Percentiles rank a stretch among this genome's conserved stretches.
phyloP scores from a whole-genome alignment of 768 basidiomycete species.

The Porphyrellus cyaneotinctus region DNA sequence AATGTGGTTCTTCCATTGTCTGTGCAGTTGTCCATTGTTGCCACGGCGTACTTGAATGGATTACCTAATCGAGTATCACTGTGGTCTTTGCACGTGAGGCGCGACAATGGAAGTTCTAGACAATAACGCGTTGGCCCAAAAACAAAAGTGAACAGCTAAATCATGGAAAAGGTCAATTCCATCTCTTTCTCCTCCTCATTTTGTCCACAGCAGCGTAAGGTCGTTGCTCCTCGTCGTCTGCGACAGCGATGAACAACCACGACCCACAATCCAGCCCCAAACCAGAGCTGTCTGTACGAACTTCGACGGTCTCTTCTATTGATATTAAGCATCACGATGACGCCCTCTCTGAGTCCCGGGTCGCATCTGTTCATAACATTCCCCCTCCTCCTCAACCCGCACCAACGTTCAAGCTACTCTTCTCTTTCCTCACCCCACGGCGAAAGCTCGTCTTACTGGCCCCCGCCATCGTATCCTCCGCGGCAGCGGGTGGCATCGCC shows the following conservation, averaged over 20 bases:
- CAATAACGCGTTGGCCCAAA: slow-evolving; percentile 16
- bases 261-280: slow-evolving; percentile 13
- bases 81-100: slow-evolving; percentile 28
- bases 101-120: slow-evolving; percentile 15
- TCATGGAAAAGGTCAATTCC: background rate
- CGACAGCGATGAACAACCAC: slow-evolving; percentile 31
- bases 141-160: slow-evolving; percentile 21
- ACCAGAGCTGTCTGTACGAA: slow-evolving; percentile 20
- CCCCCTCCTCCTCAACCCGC: slow-evolving; percentile 29
- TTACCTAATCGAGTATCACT: slow-evolving; percentile 15
- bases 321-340: slow-evolving; percentile 18
- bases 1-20: too few species aligned
- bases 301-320: slow-evolving; percentile 16
- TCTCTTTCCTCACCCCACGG: slow-evolving; percentile 55
- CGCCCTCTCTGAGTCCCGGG: slow-evolving; percentile 10
- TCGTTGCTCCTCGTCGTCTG: slow-evolving; percentile 25
- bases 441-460: slow-evolving; percentile 54
- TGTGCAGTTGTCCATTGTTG: too few species aligned
- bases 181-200: slow-evolving; percentile 12
- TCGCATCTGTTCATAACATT: slow-evolving; percentile 14
- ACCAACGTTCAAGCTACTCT: slow-evolving; percentile 56
- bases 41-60: slow-evolving; percentile 10
- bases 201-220: slow-evolving; percentile 1
- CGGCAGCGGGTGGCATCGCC: slow-evolving; percentile 64
- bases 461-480: slow-evolving; percentile 60